Base-by-base conservation (phyloP, 257 asterid species). In the Gentiana macrophylla region DNA sequence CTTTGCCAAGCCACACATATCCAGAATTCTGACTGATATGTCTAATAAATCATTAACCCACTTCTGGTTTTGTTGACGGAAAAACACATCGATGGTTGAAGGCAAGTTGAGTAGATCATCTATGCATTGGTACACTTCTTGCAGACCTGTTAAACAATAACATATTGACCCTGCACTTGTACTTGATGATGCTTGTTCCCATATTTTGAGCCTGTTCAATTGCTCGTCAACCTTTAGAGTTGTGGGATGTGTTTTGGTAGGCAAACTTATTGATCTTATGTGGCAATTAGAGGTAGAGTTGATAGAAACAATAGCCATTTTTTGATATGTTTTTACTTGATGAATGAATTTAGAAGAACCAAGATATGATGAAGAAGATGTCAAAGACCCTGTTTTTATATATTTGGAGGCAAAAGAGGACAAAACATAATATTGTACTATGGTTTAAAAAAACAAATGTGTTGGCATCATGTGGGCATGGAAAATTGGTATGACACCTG, bases 211-310 rank as follows among this genome's bases (percentile, higher is more conserved):
- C 53, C 60, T 61, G 34, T 46, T 63, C 46, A 74, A 2, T 62
- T 63, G 71, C 58, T 67, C 74, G 49, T 74, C 71, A 53, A 61
- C 34, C 36, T 41, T 55, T 4, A 66, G 55, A 8, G 71, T 60
- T 12, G 71, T 37, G 12, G 80, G 77, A 57, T 70, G 80, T 55
- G 77, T 67, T 56, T 73, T 57, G 62, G 61, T 37, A 12, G 74
- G 77, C 60, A 67, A 63, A 70, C 77, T 70, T 37, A 63, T 70
- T 59, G 77, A 74, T 53, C 69, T 50, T 50, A 70, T 60, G 49
- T 38, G 60, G 11, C 9, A 41, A 5, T 41, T 41, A 5, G 46
- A 3, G 32, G 50, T 67, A 35, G 64, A 38, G 50, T 70, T 73
- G 57, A 65, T 55, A 43, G 70, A 44, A 62, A 57, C 60, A 38